Base-by-base conservation (phyloP, 2,329 filamentous ascomycete genomes). In the Fusarium chlamydosporum region DNA sequence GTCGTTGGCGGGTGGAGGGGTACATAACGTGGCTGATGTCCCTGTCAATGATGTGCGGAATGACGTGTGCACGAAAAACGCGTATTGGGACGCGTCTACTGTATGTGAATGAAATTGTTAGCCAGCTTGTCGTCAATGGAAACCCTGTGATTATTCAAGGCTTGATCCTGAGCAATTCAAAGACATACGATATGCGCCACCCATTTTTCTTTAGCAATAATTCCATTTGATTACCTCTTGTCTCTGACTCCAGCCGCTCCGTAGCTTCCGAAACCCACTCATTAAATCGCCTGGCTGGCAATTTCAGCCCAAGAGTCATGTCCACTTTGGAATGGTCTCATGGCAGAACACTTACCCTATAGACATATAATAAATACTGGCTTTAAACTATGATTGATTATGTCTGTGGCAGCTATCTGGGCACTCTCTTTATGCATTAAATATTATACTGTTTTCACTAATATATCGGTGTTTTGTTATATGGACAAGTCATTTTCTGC, bases 201-300 rank as follows among this genome's bases (percentile, higher is more conserved):
- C 33, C 23, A 15, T 16, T 27, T 11, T 15, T 38, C 16, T 18
- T 10, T 11, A 20, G 18, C 11, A 35, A 48, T 16, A 35, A 18
- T 15, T n/a, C 15, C 4, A 37, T 50, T 33, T 18, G 38, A 51
- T 40, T 29, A 27, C 23, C 23, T 29, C 33, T 51, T 51, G 47
- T 51, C 23, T 51, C 33, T 50, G 47, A 27, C 27, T 18, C 7
- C 23, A 27, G 31, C 15, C 23, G 20, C 40, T 66, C 67, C 61
- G 67, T 33, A 53, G 57, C 62, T 67, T 70, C 67, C 67, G 67
- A 58, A 58, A 60, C 60, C 60, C 67, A 70, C 67, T 67, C 51
- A 56, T 56, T 31, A 42, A 68, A 68, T 61, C 42, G 59, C 48
- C 50, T n/a, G 43, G 43, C 66, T 55, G 46, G 56, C 31, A 67